Conservation (phyloP, 2,329 filamentous ascomycete species). For the Curvularia sp. region DNA sequence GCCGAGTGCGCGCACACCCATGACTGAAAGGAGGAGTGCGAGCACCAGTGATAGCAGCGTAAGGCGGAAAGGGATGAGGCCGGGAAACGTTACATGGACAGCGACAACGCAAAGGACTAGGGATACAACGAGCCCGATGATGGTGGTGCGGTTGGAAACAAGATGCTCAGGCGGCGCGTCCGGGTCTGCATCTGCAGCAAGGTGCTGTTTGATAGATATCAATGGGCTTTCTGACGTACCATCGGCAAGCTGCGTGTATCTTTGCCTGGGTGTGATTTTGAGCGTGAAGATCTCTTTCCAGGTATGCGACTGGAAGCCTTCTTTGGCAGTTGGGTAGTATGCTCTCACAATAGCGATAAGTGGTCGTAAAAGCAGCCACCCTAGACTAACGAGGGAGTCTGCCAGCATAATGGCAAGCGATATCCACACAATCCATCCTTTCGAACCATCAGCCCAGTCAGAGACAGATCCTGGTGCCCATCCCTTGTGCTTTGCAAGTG, state of each 20-base stretch:
- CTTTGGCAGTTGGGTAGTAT: conserved; percentile 47
- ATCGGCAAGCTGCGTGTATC: conserved; percentile 51
- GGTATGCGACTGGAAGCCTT: conserved; percentile 41
- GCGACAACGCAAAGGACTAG: conserved; percentile 80
- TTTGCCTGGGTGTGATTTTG: conserved; percentile 45
- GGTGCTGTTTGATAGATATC: conserved; percentile 41
- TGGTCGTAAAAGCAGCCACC: conserved; percentile 75
- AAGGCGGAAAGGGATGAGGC: conserved; percentile 80
- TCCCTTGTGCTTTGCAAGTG: conserved; percentile 80
- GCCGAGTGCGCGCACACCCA: conserved; percentile 70
- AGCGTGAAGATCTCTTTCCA: conserved; percentile 48
- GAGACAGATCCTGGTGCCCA: conserved; percentile 89
- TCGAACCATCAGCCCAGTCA: conserved; percentile 91
- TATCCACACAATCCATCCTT: conserved; percentile 98
- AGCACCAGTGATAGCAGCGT: conserved; percentile 84
- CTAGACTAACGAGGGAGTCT: conserved; percentile 87
- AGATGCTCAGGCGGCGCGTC: conserved; percentile 87
- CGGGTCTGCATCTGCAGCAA: conserved; percentile 57
- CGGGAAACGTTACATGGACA: conserved; percentile 83
- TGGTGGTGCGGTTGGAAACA: conserved; percentile 74
- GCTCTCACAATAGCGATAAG: conserved; percentile 58
- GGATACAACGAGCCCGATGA: conserved; percentile 77
- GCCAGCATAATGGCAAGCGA: conserved; percentile 96
- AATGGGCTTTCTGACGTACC: conserved; percentile 32
- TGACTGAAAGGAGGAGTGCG: conserved; percentile 70